Conservation (phyloP, 495 filamentous ascomycete species). For the Annulohypoxylon moriforme region DNA sequence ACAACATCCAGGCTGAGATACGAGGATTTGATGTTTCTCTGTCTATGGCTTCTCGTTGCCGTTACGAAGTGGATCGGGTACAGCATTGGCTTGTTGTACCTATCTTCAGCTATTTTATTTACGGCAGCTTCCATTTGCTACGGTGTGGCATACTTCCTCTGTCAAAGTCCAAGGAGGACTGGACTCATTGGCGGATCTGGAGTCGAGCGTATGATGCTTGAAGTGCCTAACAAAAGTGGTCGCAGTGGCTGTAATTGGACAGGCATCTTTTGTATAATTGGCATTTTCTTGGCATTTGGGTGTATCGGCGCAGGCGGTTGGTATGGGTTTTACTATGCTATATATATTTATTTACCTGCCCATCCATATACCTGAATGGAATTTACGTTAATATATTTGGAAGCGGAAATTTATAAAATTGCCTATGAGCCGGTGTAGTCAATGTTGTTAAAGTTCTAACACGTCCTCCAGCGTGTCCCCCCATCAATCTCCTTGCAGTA, state of each 20-base stretch:
- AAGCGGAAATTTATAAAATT: no score
- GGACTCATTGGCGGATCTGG: constrained; percentile 1
- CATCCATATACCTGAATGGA: no score
- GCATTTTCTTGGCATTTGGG: neutral
- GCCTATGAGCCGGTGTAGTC: no score
- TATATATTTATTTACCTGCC: no score
- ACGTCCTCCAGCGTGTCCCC: no score
- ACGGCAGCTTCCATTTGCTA: neutral
- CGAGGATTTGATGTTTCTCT: neutral
- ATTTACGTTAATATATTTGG: no score
- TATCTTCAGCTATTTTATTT: neutral
- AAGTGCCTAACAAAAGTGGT: neutral
- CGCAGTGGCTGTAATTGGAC: neutral
- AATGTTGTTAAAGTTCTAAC: no score
- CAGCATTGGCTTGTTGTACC: neutral
- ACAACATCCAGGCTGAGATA: neutral
- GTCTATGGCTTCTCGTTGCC: neutral
- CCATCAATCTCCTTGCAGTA: no score
- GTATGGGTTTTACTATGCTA: neutral
- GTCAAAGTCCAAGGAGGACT: constrained; percentile 6
- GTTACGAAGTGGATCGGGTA: neutral
- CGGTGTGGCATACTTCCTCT: constrained; percentile 3
- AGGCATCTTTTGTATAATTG: neutral
- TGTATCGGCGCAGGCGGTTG: neutral
- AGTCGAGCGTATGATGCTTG: constrained; percentile 5